These are phyloP conservation scores for Suhomyces canberraensis DNA, from an alignment of 805 yeast species.

Conservation along the genomic window DNA sequence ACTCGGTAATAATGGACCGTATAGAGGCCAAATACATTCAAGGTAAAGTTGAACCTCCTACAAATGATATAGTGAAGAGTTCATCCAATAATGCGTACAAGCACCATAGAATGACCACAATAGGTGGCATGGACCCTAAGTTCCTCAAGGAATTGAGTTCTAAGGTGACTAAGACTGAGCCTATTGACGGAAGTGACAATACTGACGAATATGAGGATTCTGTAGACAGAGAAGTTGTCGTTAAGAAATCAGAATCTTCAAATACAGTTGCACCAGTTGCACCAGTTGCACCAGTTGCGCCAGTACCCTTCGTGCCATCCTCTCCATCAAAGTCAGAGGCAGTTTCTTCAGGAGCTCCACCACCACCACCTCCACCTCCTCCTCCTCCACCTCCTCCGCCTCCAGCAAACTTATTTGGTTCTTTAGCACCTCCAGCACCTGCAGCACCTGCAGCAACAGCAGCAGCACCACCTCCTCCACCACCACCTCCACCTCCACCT, in stretches of 20 bases:
- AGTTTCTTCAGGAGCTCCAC: neutral
- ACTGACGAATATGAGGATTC: conserved; percentile 2
- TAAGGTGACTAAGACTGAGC: conserved; percentile 44
- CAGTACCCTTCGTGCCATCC: neutral
- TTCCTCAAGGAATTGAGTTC: conserved; percentile 53
- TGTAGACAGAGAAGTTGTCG: neutral
- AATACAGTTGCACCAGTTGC: too few relatives aligned
- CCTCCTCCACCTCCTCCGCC: conserved; percentile 28
- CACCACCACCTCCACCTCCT: conserved; percentile 9
- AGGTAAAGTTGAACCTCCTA: conserved; percentile 36
- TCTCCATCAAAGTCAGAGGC: neutral
- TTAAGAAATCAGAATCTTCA: too few relatives aligned
- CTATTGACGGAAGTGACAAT: conserved; percentile 20
- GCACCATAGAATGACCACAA: conserved; percentile 29
- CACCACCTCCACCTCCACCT: conserved; percentile 11
- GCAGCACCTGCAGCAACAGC: conserved; percentile 8
- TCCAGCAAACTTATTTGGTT: neutral
- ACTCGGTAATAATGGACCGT: conserved; percentile 21
- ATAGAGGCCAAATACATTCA: conserved; percentile 45
- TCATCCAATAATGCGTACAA: conserved; percentile 23
- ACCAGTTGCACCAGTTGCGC: too few relatives aligned
- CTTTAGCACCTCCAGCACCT: neutral
- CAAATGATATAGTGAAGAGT: conserved; percentile 8
- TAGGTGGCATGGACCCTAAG: conserved; percentile 43
- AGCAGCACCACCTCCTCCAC: conserved; percentile 8